Conservation (phyloP, 495 filamentous ascomycete species). For the Neurospora cerealis region DNA sequence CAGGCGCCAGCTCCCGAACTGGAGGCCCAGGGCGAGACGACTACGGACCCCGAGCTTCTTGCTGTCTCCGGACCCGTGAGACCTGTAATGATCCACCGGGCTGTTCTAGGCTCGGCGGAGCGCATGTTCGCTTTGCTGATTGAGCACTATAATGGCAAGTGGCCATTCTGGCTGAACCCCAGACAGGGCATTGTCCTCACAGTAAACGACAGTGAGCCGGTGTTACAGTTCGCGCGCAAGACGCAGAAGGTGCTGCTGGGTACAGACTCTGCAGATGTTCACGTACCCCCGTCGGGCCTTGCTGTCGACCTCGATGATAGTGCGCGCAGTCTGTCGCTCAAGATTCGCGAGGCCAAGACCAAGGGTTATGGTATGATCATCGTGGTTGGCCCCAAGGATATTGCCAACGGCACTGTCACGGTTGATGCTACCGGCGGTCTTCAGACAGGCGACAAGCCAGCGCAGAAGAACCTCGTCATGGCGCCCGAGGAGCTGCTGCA, state of each 20-base stretch:
- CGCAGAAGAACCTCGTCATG: constrained; percentile 19
- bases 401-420: constrained; percentile 21
- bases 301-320: constrained; percentile 65
- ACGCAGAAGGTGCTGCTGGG: constrained; percentile 37
- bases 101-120: constrained; percentile 79
- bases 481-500: constrained; percentile 21
- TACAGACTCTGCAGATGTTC: constrained; percentile 23
- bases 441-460: background rate
- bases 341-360: constrained; percentile 59
- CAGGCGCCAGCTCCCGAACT: constrained; percentile 62
- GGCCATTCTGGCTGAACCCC: constrained; percentile 90
- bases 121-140: constrained; percentile 80
- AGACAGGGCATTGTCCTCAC: constrained; percentile 71
- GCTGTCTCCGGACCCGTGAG: constrained; percentile 44
- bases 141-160: constrained; percentile 71
- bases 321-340: constrained; percentile 50
- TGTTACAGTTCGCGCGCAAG: constrained; percentile 47
- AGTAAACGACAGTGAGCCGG: constrained; percentile 52
- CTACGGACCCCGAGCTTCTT: constrained; percentile 31
- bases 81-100: constrained; percentile 82
- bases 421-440: constrained; percentile 22
- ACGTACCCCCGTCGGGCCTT: constrained; percentile 40
- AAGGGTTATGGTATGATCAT: constrained; percentile 68
- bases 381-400: constrained; percentile 55
- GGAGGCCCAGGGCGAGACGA: constrained; percentile 45